Conservation (phyloP, 805 yeast genomes). For the Limtongia smithiae region DNA sequence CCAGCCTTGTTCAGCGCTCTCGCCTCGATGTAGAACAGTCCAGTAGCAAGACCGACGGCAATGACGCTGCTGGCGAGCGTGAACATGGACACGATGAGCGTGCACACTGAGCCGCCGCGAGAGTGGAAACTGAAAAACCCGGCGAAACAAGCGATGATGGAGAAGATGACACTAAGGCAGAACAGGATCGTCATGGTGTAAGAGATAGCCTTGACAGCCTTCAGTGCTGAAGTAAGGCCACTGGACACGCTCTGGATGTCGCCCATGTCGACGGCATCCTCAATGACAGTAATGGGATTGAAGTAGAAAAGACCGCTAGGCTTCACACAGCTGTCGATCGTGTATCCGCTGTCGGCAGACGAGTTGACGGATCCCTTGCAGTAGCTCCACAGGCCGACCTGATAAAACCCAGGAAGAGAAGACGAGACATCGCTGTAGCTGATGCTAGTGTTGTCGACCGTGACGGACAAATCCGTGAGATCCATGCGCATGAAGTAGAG, state of each 20-base stretch:
- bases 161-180: slow-evolving; percentile 47
- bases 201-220: slow-evolving; percentile 47
- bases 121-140: slow-evolving; percentile 48
- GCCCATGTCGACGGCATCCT: slow-evolving; percentile 27
- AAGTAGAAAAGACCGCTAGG: slow-evolving; percentile 56
- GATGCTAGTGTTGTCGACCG: slow-evolving; percentile 26
- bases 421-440: slow-evolving; percentile 30
- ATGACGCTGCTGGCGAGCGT: slow-evolving; percentile 41
- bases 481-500: slow-evolving; percentile 52
- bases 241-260: slow-evolving; percentile 36
- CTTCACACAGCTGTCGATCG: slow-evolving; percentile 50
- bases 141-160: slow-evolving; percentile 40
- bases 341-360: slow-evolving; percentile 33
- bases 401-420: slow-evolving; percentile 48
- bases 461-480: slow-evolving; percentile 38
- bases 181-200: slow-evolving; percentile 58
- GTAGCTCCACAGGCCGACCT: slow-evolving; percentile 65
- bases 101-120: slow-evolving; percentile 45
- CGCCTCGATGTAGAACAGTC: slow-evolving; percentile 49
- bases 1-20: slow-evolving; percentile 44
- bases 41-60: slow-evolving; percentile 60
- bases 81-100: slow-evolving; percentile 44
- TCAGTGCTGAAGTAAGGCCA: slow-evolving; percentile 53
- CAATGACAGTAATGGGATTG: slow-evolving; percentile 46
- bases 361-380: slow-evolving; percentile 45